Evolutionary conservation across 2,329 filamentous ascomycete genomes (phyloP).

Genomic region (Colletotrichum zoysiae): DNA sequence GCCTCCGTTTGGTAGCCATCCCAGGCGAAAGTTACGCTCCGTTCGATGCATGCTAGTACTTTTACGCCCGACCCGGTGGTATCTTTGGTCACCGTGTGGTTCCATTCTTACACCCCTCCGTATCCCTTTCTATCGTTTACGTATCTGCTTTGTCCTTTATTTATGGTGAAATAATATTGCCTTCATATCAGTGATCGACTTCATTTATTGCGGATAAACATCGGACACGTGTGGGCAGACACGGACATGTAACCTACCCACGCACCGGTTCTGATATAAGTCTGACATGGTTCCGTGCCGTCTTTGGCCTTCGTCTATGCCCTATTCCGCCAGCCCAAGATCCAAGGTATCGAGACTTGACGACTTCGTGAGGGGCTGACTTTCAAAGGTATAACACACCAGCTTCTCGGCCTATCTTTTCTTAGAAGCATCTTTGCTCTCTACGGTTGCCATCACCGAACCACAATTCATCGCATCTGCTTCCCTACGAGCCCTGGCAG

Average conservation of each 20-base stretch:
- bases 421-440: background rate
- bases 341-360: background rate
- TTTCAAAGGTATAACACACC: background rate
- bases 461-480: background rate
- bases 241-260: constrained; percentile 33
- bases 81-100: constrained; percentile 15
- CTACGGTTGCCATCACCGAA: background rate
- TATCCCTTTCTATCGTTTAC: constrained; percentile 14
- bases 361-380: background rate
- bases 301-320: constrained; percentile 35
- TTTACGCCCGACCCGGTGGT: constrained; percentile 13
- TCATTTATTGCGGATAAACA: constrained; percentile 48
- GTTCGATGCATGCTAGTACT: constrained; percentile 20
- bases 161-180: constrained; percentile 13
- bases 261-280: constrained; percentile 36
- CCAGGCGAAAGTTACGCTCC: constrained; percentile 28
- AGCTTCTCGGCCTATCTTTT: constrained; percentile 24
- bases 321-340: constrained; percentile 20
- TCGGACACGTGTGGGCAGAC: constrained; percentile 43
- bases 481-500: background rate
- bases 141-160: constrained; percentile 15
- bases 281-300: constrained; percentile 43
- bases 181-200: constrained; percentile 21
- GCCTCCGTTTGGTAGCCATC: constrained; percentile 39
- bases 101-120: constrained; percentile 23